A percentile compares a stretch with the other conserved stretches of the same genome.
Conservation (phyloP, 345 rosid species). For the Lumnitzera littorea region DNA sequence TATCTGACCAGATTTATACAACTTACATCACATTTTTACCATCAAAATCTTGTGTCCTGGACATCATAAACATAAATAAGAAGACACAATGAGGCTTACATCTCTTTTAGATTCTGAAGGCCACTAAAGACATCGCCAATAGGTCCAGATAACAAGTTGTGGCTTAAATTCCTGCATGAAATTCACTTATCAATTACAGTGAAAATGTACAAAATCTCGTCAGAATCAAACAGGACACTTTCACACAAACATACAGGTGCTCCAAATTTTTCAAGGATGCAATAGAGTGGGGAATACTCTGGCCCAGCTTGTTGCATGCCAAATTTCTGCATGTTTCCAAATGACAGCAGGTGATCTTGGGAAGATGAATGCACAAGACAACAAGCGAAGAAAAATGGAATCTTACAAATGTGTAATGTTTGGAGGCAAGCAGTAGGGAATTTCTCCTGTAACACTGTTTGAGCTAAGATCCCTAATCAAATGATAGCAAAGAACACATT, state of each 20-base stretch:
- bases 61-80: no score
- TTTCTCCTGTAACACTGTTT: slow-evolving; percentile 59
- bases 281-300: slow-evolving; percentile 59
- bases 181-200: background rate
- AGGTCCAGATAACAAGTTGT: slow-evolving; percentile 67
- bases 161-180: slow-evolving; percentile 76
- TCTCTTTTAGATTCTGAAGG: slow-evolving; percentile 51
- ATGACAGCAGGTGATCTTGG: background rate
- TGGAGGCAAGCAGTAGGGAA: slow-evolving; percentile 69
- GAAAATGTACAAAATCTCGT: background rate
- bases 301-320: slow-evolving; percentile 62
- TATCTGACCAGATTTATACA: no score
- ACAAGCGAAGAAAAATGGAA: slow-evolving; percentile 5
- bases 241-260: slow-evolving; percentile 47
- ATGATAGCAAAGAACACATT: background rate
- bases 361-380: background rate
- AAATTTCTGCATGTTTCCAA: slow-evolving; percentile 47
- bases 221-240: slow-evolving; percentile 1
- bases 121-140: slow-evolving; percentile 78
- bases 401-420: slow-evolving; percentile 76
- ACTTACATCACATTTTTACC: no score
- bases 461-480: slow-evolving; percentile 67
- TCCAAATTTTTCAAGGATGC: slow-evolving; percentile 46
- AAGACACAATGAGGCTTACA: slow-evolving; percentile 33
- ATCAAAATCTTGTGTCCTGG: no score